phyloP scores from a whole-genome alignment of 2,329 filamentous ascomycete species.

The Metarhizium rileyi region DNA sequence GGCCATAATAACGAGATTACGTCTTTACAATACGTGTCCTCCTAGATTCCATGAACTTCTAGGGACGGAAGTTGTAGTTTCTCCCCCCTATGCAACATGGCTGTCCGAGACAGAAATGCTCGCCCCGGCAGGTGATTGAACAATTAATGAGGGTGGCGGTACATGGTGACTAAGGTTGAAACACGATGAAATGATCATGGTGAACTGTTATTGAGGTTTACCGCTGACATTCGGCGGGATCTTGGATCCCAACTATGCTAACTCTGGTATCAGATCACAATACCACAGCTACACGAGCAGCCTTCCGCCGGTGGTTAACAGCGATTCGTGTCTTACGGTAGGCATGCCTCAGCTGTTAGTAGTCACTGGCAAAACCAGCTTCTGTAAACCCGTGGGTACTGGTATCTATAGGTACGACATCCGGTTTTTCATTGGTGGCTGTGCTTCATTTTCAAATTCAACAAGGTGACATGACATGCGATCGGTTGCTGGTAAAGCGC shows the following conservation, averaged over 20 bases:
- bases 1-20: not conserved
- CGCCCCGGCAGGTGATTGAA: not conserved
- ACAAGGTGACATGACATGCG: no score
- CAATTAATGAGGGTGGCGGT: not conserved
- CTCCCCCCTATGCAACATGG: not conserved
- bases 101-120: not conserved
- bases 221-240: not conserved
- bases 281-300: not conserved
- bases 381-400: no score
- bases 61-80: constrained; percentile 1
- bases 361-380: no score
- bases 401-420: no score
- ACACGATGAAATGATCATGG: not conserved
- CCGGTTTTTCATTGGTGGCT: no score
- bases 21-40: not conserved
- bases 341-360: no score
- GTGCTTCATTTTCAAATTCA: no score
- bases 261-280: not conserved
- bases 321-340: no score
- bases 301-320: no score
- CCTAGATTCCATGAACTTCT: not conserved
- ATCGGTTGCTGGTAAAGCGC: no score
- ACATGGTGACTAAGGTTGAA: not conserved
- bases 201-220: not conserved
- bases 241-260: not conserved